phyloP scores from a whole-genome alignment of 108 stramenopile genomes.

The Pseudonitzschia delicatissima region DNA sequence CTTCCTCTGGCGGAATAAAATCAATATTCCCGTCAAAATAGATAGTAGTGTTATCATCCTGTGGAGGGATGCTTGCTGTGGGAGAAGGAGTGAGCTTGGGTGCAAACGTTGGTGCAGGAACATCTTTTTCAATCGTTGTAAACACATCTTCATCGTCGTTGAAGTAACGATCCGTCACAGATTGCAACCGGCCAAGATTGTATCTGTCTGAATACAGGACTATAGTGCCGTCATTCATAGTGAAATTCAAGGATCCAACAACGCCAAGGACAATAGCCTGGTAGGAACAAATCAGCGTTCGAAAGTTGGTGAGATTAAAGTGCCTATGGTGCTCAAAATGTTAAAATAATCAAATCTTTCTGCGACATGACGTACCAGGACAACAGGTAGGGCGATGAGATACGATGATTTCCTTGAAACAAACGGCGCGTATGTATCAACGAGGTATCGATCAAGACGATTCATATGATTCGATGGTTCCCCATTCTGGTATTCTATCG shows the following conservation, averaged over 20 bases:
- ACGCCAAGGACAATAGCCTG: slow-evolving; percentile 1
- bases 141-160: background rate
- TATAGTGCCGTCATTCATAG: slow-evolving; percentile 6
- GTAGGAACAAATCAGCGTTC: background rate
- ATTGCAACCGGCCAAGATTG: slow-evolving; percentile 11
- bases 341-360: background rate
- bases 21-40: background rate
- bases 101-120: background rate
- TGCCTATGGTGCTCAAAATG: background rate
- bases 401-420: background rate
- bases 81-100: background rate
- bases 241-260: background rate
- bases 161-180: background rate
- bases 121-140: background rate
- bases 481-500: background rate
- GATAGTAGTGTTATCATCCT: too few species aligned
- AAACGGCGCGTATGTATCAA: slow-evolving; percentile 8
- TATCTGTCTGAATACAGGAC: slow-evolving; percentile 8
- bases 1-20: background rate
- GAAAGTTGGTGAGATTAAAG: background rate
- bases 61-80: background rate
- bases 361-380: background rate
- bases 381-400: background rate
- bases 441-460: background rate
- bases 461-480: background rate